Evolutionary conservation across 768 basidiomycete species (phyloP).

Genomic region (Phanerochaete carnosa): DNA sequence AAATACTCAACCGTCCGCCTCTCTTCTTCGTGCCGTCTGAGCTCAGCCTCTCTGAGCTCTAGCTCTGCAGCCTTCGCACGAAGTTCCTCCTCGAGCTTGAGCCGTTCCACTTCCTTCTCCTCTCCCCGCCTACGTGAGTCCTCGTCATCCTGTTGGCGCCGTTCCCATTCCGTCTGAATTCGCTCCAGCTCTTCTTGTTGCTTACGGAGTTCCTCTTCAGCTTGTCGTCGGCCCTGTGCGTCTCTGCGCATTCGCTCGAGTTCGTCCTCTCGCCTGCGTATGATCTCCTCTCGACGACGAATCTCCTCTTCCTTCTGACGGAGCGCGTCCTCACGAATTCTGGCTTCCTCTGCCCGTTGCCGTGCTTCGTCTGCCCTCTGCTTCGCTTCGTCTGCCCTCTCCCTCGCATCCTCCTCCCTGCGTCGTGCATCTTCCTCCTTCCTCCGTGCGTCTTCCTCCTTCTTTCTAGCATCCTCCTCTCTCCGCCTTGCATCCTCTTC

Average conservation of each 20-base stretch:
- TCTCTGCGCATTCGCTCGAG: slow-evolving; percentile 12
- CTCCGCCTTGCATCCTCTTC: slow-evolving; percentile 25
- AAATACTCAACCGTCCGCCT: slow-evolving; percentile 3
- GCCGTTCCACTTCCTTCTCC: slow-evolving; percentile 7
- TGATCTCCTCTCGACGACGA: slow-evolving; percentile 3
- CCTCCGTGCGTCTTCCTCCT: slow-evolving; percentile 27
- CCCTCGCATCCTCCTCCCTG: slow-evolving; percentile 28
- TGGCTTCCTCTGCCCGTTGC: slow-evolving; percentile 16
- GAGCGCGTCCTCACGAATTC: slow-evolving; percentile 18
- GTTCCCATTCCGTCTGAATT: slow-evolving; percentile 2
- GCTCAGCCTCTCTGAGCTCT: slow-evolving; percentile 12
- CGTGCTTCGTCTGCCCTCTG: slow-evolving; percentile 15
- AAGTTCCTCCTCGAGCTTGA: slow-evolving; percentile 9
- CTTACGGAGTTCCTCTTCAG: not conserved
- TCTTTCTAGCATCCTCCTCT: slow-evolving; percentile 26
- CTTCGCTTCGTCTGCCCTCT: slow-evolving; percentile 12
- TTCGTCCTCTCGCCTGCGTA: slow-evolving; percentile 11
- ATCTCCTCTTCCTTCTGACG: slow-evolving; percentile 14
- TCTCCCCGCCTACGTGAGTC: not conserved
- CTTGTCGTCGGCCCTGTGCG: not conserved
- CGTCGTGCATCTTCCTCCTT: slow-evolving; percentile 27
- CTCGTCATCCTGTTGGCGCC: slow-evolving; percentile 19
- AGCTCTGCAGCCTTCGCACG: slow-evolving; percentile 11
- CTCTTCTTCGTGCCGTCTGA: slow-evolving; percentile 17
- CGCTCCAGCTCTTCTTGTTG: not conserved